Evolutionary conservation across 192 early-diverging fungal species (phyloP), one percentile per base, ranked within the genome.

Genomic region (Coemansia sp.): DNA sequence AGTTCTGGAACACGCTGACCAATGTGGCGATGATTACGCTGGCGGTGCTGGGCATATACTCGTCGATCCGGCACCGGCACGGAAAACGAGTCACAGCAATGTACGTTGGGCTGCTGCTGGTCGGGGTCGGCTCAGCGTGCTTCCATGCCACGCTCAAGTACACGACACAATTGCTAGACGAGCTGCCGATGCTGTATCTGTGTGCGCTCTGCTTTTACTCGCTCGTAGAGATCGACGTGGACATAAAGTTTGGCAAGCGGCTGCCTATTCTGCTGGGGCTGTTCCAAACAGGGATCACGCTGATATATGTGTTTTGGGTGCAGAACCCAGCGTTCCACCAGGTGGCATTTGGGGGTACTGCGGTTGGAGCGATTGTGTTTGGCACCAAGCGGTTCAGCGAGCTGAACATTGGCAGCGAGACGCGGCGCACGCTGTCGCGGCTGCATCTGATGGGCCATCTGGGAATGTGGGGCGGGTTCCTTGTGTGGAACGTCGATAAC

Each of bases 141-240:
- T 91, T 91, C 77, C 91, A 91, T 66, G 86, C 86, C 53, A 90
- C 91, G 10, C 77, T 93, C 23, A 73, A 81, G 59, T 89, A 85
- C 57, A 72, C 76, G 59, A 85, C 85, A 66, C 90, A 92, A 60
- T 73, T 92, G 56, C 66, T 86, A 53, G 91, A 92, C 79, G 91
- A 92, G 77, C 66, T 92, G 52, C 91, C 91, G 37, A 92, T 87
- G 86, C 70, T 85, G 49, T 87, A 87, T 58, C 69, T 69, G 37
- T 73, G 79, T 45, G 76, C 73, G 11, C 50, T 85, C 12, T 57
- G 71, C 23, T 39, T 81, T 5, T 84, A 83, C 60, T 50, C 67
- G 22, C 37, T 79, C 24, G 68, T 85, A 29, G 83, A 85, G 57
- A 72, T 69, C 48, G 57, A 79, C 62, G 60, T 47, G 23, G 48